phyloP scores from a whole-genome alignment of 345 rosid species.

The Excoecaria cochinchinensis region DNA sequence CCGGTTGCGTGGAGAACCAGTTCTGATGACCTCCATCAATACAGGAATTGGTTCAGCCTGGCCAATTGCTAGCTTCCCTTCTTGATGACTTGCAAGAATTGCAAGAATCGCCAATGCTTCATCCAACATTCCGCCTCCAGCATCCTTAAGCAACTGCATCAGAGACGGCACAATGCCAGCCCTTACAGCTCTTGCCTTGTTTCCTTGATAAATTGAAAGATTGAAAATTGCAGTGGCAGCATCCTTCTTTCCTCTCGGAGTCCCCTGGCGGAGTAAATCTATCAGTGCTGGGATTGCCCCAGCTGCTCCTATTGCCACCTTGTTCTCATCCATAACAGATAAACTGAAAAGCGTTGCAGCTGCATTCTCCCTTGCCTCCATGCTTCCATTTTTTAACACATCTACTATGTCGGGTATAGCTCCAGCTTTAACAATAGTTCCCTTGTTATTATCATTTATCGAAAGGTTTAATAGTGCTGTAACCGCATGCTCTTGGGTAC shows the following conservation, averaged over 20 bases:
- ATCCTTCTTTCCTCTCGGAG: conserved; percentile 92
- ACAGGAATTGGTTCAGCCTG: conserved; percentile 69
- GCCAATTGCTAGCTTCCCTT: conserved; percentile 79
- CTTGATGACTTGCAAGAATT: conserved; percentile 80
- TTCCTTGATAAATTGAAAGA: conserved; percentile 91
- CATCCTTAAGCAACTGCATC: conserved; percentile 72
- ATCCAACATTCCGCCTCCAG: conserved; percentile 95
- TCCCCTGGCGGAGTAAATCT: conserved; percentile 76
- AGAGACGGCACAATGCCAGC: conserved; percentile 85
- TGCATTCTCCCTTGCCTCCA: conserved; percentile 98
- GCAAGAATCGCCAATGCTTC: conserved; percentile 93
- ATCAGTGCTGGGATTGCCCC: conserved; percentile 95
- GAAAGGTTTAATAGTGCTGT: conserved; percentile 98
- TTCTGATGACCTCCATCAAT: conserved; percentile 72
- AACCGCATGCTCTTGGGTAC: conserved; percentile 95
- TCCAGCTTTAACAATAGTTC: conserved; percentile 86
- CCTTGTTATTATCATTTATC: conserved; percentile 88
- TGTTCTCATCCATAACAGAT: conserved; percentile 94
- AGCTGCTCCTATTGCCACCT: conserved; percentile 92
- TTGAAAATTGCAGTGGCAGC: conserved; percentile 98
- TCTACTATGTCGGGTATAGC: conserved; percentile 92
- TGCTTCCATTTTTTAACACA: conserved; percentile 83
- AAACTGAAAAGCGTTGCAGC: conserved; percentile 96
- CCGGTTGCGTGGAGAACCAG: conserved; percentile 89
- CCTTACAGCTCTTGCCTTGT: conserved; percentile 88